Evolutionary conservation across 768 basidiomycete species (phyloP).

Genomic region (Podaxis sp.): DNA sequence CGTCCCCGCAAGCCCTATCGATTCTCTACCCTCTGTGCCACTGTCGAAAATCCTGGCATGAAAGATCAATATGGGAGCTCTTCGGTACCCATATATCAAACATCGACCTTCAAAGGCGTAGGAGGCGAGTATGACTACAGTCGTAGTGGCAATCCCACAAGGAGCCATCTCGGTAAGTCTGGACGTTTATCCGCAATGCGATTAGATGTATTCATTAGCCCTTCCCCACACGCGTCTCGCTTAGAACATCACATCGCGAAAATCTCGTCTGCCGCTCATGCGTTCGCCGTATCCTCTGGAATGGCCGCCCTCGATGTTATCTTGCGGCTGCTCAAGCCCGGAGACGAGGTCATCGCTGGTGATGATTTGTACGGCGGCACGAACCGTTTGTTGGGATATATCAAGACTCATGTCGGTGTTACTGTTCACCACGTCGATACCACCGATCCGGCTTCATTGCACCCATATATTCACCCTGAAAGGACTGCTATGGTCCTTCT

Average conservation of each 20-base stretch:
- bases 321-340: constrained; percentile 88
- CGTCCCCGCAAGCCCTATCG: constrained; percentile 69
- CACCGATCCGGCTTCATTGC: constrained; percentile 62
- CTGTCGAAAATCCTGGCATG: constrained; percentile 85
- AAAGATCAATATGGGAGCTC: constrained; percentile 96
- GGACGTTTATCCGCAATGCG: constrained; percentile 14
- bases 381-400: constrained; percentile 88
- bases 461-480: constrained; percentile 58
- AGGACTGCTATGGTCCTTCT: constrained; percentile 94
- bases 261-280: constrained; percentile 89
- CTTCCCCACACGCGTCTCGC: constrained; percentile 4
- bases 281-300: constrained; percentile 91
- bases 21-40: constrained; percentile 90
- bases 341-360: constrained; percentile 93
- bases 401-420: constrained; percentile 83
- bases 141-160: constrained; percentile 93
- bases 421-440: constrained; percentile 93
- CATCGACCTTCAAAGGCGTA: constrained; percentile 95
- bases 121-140: constrained; percentile 89
- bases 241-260: constrained; percentile 96
- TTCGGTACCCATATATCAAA: constrained; percentile 96
- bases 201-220: constrained; percentile 7
- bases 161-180: constrained; percentile 80
- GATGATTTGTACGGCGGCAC: constrained; percentile 98
- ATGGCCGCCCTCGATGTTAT: constrained; percentile 99